Percentiles rank a stretch among this genome's conserved stretches.
Evolutionary conservation across 345 rosid genomes (phyloP).

Genomic region (Diplotaxis tenuifolia): DNA sequence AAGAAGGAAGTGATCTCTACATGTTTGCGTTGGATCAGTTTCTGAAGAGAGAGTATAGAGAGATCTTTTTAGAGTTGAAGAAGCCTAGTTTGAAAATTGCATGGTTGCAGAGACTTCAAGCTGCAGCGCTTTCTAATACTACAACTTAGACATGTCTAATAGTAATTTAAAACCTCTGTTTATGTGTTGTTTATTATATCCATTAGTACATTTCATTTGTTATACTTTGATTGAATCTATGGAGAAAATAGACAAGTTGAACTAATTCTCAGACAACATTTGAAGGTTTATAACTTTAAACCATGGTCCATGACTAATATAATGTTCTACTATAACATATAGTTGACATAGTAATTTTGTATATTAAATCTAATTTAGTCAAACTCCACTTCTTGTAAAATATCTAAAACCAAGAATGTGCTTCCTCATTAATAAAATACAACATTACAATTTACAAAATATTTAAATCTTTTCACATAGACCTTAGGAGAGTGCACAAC

Average conservation of each 20-base stretch:
- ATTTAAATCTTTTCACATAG: not conserved
- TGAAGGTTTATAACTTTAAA: too few species aligned
- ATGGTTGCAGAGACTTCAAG: conserved; percentile 49
- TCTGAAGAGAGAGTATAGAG: conserved; percentile 55
- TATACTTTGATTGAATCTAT: not conserved
- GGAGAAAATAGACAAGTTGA: not conserved
- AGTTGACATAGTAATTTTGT: not conserved
- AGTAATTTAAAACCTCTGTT: not conserved
- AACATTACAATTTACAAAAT: not conserved
- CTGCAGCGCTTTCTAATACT: conserved; percentile 16
- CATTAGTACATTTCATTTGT: not conserved
- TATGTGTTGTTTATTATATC: conserved; percentile 1
- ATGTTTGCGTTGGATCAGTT: conserved; percentile 53
- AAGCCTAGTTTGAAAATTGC: conserved; percentile 45
- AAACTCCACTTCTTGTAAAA: not conserved
- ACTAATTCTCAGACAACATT: too few species aligned
- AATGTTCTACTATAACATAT: not conserved
- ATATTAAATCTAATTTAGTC: not conserved
- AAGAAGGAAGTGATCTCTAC: conserved; percentile 50
- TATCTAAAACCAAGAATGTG: not conserved
- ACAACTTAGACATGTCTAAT: not conserved
- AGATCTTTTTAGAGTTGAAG: conserved; percentile 53
- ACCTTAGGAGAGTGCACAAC: not conserved
- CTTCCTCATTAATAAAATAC: not conserved
- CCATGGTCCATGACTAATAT: not conserved